These are phyloP conservation scores for Ophiostoma triangulosporum DNA, from an alignment of 2,329 filamentous ascomycete genomes.

Conservation along the genomic window DNA sequence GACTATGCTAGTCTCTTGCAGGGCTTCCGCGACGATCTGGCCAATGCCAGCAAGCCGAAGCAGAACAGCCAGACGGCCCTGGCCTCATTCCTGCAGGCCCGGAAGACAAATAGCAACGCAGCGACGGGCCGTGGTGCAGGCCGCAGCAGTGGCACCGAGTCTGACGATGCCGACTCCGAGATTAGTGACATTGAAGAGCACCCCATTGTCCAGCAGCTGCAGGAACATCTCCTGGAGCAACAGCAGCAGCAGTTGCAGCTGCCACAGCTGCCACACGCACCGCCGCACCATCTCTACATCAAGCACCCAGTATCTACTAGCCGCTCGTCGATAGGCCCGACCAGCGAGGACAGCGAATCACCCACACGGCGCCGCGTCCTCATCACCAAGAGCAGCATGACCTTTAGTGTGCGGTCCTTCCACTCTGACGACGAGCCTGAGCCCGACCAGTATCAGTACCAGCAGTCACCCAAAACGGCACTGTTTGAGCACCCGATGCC, in stretches of 20 bases:
- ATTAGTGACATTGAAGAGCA: conserved; percentile 42
- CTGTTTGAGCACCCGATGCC: conserved; percentile 2
- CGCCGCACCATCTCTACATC: background rate
- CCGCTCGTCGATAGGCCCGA: background rate
- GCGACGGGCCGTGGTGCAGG: background rate
- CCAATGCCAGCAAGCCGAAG: conserved; percentile 4
- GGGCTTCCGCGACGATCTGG: conserved; percentile 29
- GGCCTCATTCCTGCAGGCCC: background rate
- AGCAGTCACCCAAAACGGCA: background rate
- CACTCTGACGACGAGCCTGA: conserved; percentile 11
- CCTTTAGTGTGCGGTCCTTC: conserved; percentile 11
- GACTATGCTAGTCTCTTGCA: conserved; percentile 33
- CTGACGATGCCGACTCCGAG: conserved; percentile 26
- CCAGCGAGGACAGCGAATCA: conserved; percentile 6
- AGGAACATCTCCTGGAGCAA: background rate
- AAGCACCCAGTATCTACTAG: background rate
- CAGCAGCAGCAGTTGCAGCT: background rate
- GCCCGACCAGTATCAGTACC: background rate
- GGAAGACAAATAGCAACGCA: background rate
- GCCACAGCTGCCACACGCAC: background rate
- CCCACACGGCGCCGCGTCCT: conserved; percentile 9
- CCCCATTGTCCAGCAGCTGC: conserved; percentile 4
- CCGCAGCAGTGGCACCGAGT: background rate
- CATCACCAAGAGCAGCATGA: conserved; percentile 11
- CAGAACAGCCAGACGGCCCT: conserved; percentile 3